Conservation (phyloP, 1,284 basidiomycete species). For the Cerrena zonata region DNA sequence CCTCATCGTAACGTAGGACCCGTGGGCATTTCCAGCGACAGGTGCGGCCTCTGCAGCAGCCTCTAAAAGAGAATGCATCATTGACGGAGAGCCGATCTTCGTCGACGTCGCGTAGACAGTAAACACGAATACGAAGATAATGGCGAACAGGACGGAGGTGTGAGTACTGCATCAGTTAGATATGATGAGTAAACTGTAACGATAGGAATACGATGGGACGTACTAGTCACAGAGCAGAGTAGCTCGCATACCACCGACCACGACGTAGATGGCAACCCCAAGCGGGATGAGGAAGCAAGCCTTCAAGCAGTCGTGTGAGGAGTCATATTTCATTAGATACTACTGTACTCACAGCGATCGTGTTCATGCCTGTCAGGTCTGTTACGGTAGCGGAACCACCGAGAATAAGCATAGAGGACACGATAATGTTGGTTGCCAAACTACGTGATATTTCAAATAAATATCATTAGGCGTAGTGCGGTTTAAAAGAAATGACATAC, state of each 20-base stretch:
- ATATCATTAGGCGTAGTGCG: no score
- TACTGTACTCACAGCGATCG: constrained; percentile 41
- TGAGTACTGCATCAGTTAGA: constrained; percentile 48
- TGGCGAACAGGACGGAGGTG: constrained; percentile 75
- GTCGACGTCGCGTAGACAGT: constrained; percentile 66
- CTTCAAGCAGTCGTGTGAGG: constrained; percentile 25
- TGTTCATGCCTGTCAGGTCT: constrained; percentile 49
- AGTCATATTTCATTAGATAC: neutral
- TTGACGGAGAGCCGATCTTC: constrained; percentile 47
- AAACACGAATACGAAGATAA: constrained; percentile 67
- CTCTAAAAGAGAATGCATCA: constrained; percentile 50
- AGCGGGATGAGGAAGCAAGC: constrained; percentile 62
- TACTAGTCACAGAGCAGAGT: constrained; percentile 38
- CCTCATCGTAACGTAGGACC: constrained; percentile 72
- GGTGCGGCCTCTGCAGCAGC: constrained; percentile 38
- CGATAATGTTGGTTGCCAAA: constrained; percentile 58
- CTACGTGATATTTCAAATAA: constrained; percentile 15
- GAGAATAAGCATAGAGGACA: constrained; percentile 54
- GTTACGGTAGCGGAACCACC: constrained; percentile 62
- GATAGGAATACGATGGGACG: constrained; percentile 5
- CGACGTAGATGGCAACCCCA: constrained; percentile 52
- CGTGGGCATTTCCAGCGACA: constrained; percentile 53
- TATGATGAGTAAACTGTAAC: neutral
- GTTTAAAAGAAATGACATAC: constrained; percentile 22
- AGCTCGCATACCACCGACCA: constrained; percentile 47